phyloP scores from a whole-genome alignment of 306 rosid species.

The Herpetospermum pedunculosum region DNA sequence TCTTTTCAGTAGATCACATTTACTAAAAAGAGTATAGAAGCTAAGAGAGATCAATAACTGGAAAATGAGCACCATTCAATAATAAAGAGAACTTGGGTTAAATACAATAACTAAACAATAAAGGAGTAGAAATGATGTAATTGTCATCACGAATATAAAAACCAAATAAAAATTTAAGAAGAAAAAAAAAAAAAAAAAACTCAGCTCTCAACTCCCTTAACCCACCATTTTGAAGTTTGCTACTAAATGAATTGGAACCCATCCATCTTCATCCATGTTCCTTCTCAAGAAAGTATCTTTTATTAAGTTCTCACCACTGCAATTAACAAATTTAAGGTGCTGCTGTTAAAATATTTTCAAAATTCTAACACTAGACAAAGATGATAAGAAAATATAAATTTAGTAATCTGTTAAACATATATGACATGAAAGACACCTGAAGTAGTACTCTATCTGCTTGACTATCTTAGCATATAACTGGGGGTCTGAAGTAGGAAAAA shows the following conservation, averaged over 20 bases:
- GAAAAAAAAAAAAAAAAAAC: not conserved
- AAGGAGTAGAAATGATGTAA: not conserved
- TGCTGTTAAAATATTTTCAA: constrained; percentile 11
- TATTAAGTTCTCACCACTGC: constrained; percentile 66
- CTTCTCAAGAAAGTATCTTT: constrained; percentile 65
- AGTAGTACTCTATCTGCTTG: constrained; percentile 72
- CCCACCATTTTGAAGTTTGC: constrained; percentile 74
- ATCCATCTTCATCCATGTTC: constrained; percentile 84
- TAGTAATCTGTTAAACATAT: not conserved
- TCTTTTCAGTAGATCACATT: not conserved
- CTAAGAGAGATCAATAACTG: not conserved
- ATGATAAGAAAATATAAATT: not conserved
- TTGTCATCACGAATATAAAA: not conserved
- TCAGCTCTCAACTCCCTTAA: constrained; percentile 1
- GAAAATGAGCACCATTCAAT: not conserved
- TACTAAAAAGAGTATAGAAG: not conserved
- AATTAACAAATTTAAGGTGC: constrained; percentile 17
- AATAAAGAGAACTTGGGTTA: not conserved
- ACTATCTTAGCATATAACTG: constrained; percentile 46
- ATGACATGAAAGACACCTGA: constrained; percentile 41
- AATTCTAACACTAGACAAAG: not conserved
- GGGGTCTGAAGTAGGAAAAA: constrained; percentile 35
- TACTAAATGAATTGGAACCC: constrained; percentile 62
- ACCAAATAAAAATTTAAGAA: not conserved
- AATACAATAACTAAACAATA: not conserved